Base-by-base conservation (phyloP, 768 basidiomycete species). In the Fibroporia radiculosa region DNA sequence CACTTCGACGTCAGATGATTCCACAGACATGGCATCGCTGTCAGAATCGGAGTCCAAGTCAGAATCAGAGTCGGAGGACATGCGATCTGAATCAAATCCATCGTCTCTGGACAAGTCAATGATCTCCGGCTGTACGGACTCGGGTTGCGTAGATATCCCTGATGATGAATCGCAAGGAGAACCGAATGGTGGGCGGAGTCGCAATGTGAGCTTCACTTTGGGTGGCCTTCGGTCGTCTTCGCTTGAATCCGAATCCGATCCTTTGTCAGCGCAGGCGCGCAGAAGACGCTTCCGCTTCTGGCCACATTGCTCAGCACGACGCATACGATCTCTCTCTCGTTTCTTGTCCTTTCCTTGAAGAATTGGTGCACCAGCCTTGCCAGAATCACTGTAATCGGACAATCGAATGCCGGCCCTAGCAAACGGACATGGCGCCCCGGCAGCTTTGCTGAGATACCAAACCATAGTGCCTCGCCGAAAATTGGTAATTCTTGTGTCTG, bases 381-480 rank as follows among this genome's bases (percentile, higher is more conserved):
- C 73, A 46, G 69, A 66, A 57, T 78, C 75, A 16, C 66, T 68
- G 58, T 84, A 84, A 35, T 86, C 78, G 58, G 75, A 82, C 3
- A 85, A 71, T 28, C 78, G 71, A 40, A 89, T 82, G n/a, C 84
- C 83, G 1, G 75, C 80, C 47, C 78, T 71, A 4, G 80, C 66
- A 59, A 89, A 89, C 4, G 85, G 85, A 62, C 85, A 88, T 0
- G 80, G 77, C 5, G 79, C 74, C 40, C 86, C 86, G 7, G 84
- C 78, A 14, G 82, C 82, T 52, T 77, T 75, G 58, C 78, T 80
- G 47, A 89, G 71, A 61, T 87, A 89, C 84, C 84, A 89, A 13
- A 89, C 84, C 56, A 77, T 76, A 34, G 85, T 89, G 24, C 86
- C 86, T 27, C 80, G 74, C 45, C 85, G 72, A 57, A 86, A 89